phyloP scores from a whole-genome alignment of 2,329 filamentous ascomycete genomes.

The Sarocladium kiliense region DNA sequence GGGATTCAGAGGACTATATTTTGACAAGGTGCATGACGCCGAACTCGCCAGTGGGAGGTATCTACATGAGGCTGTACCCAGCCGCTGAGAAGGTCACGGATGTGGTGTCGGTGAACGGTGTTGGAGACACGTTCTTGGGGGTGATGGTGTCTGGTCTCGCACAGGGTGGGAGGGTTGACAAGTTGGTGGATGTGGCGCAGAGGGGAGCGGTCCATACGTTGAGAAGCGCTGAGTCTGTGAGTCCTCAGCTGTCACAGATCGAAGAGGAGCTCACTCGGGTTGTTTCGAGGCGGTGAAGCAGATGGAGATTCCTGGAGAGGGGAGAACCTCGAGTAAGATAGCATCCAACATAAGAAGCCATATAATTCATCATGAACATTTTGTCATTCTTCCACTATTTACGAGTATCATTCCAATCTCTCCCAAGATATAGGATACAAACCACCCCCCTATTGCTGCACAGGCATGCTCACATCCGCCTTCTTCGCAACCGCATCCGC shows the following conservation, averaged over 20 bases:
- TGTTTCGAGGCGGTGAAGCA: background rate
- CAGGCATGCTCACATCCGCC: constrained; percentile 85
- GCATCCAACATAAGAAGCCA: no score
- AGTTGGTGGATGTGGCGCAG: constrained; percentile 75
- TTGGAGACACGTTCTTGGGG: constrained; percentile 88
- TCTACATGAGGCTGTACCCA: constrained; percentile 75
- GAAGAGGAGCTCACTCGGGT: constrained; percentile 16
- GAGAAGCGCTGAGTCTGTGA: constrained; percentile 69
- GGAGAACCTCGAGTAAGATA: no score
- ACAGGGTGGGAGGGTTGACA: constrained; percentile 48
- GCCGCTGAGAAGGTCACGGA: constrained; percentile 62
- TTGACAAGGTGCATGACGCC: constrained; percentile 53
- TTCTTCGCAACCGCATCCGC: constrained; percentile 81
- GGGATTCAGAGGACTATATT: constrained; percentile 63
- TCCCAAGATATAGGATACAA: background rate
- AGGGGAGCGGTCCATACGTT: constrained; percentile 74
- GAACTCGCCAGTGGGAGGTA: constrained; percentile 58
- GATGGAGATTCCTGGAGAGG: no score
- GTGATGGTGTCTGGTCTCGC: constrained; percentile 76
- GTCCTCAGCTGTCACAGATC: constrained; percentile 45
- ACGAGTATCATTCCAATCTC: background rate
- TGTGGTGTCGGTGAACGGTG: constrained; percentile 86
- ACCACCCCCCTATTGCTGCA: constrained; percentile 26
- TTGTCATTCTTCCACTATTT: background rate
- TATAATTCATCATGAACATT: no score